Evolutionary conservation across 108 stramenopile genomes (phyloP), one percentile per base, ranked within the genome.

Genomic region (Nitzschia sp.): DNA sequence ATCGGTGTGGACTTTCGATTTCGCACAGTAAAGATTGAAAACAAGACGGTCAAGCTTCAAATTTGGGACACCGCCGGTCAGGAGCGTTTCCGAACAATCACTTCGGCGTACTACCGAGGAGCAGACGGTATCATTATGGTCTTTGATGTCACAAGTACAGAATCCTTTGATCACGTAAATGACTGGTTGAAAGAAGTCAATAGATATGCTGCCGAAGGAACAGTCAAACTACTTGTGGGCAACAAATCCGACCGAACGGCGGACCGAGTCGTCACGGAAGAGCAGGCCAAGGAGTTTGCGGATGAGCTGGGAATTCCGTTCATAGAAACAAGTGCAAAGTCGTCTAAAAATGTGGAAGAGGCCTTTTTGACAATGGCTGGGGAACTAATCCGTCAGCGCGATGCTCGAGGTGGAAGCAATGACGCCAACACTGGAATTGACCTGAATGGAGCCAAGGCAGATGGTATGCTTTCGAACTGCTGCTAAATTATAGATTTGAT

Each of bases 1-100:
- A 99, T 99, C 76, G 99, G 99, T 28, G 99, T 99, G 9, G 99
- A 99, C 82, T 99, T 99, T 83, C 92, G 96, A 64, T 98, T 98
- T 67, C 91, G 97, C 53, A 97, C 97, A 5, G 95, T 98, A n/a
- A 97, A 97, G 66, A 88, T 98, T 36, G 95, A 98, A 47, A 94
- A 86, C 55, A 97, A 97, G 85, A 93, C 91, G n/a, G 93, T 96
- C 67, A 97, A 98, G 76, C 82, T 97, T 19, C 98, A 98, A 58
- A 98, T 98, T 71, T 98, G 98, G 98, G 98, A 98, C 76, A 98
- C 97, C 11, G 98, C 98, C 18, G 98, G 98, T 17, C 98, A 98
- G 65, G 98, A 98, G 74, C 90, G 98, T 34, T 99, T 98, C 81
- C 93, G 99, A 54, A 98, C 98, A 6, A 99, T 99, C 76, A 98